Conservation (phyloP, 2,329 filamentous ascomycete species). For the Neospermospora avenae region DNA sequence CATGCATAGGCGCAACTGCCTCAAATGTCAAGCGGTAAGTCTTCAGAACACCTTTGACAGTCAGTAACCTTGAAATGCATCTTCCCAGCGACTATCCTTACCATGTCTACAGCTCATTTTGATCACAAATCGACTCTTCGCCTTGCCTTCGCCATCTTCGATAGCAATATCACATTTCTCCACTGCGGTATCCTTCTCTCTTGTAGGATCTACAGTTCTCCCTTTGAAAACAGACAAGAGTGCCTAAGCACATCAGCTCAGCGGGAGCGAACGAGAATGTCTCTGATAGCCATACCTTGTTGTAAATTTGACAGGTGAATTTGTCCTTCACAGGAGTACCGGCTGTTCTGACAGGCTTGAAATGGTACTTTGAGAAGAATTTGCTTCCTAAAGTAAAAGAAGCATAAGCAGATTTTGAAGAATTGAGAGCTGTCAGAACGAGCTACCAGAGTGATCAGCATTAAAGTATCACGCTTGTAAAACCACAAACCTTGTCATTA, state of each 20-base stretch:
- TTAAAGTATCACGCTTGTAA: not conserved
- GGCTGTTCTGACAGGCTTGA: constrained; percentile 42
- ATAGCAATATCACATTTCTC: constrained; percentile 72
- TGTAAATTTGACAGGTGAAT: constrained; percentile 75
- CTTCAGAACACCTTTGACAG: constrained; percentile 61
- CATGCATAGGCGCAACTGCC: constrained; percentile 68
- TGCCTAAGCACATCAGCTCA: constrained; percentile 41
- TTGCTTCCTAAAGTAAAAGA: constrained; percentile 63
- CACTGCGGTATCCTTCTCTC: constrained; percentile 66
- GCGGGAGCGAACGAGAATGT: not conserved
- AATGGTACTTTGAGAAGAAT: constrained; percentile 73
- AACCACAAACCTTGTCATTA: constrained; percentile 29
- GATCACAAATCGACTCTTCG: constrained; percentile 69
- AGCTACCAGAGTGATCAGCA: constrained; percentile 46
- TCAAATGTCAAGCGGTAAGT: constrained; percentile 77
- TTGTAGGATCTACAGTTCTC: constrained; percentile 57
- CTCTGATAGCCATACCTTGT: constrained; percentile 47
- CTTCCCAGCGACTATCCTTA: constrained; percentile 39
- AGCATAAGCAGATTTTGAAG: constrained; percentile 77
- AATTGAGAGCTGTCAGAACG: constrained; percentile 70
- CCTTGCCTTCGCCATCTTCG: constrained; percentile 64
- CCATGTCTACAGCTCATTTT: constrained; percentile 73
- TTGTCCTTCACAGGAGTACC: constrained; percentile 36
- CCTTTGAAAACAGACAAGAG: constrained; percentile 73
- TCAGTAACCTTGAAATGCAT: not conserved